phyloP scores from a whole-genome alignment of 2,329 filamentous ascomycete genomes.

The Aspergillus pseudoglaucus region DNA sequence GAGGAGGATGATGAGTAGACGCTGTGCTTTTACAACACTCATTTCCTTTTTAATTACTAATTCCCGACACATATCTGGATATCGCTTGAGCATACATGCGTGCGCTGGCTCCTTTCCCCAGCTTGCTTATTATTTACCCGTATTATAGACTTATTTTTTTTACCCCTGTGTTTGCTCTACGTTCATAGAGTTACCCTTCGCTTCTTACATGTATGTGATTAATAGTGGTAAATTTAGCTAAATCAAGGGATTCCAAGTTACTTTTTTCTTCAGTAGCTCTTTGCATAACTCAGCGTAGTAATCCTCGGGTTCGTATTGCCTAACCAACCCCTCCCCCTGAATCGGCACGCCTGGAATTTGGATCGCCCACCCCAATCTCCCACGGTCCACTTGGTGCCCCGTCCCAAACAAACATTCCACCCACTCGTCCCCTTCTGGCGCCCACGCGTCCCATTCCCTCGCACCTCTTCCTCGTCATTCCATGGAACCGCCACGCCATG shows the following conservation, averaged over 20 bases:
- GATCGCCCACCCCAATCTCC: slow-evolving; percentile 9
- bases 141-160: slow-evolving; percentile 34
- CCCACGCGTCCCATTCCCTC: not conserved
- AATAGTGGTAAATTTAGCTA: slow-evolving; percentile 34
- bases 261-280: not conserved
- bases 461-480: not conserved
- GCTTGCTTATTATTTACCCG: slow-evolving; percentile 18
- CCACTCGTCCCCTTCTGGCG: not conserved
- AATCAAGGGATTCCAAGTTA: slow-evolving; percentile 29
- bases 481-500: too few species aligned
- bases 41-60: slow-evolving; percentile 16
- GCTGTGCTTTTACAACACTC: slow-evolving; percentile 12
- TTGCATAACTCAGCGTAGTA: not conserved
- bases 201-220: slow-evolving; percentile 36
- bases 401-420: not conserved
- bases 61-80: slow-evolving; percentile 23
- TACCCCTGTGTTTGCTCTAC: slow-evolving; percentile 21
- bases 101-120: slow-evolving; percentile 19
- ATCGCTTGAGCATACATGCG: slow-evolving; percentile 28
- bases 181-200: slow-evolving; percentile 28
- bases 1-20: slow-evolving; percentile 42
- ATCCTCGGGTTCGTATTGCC: not conserved
- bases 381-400: slow-evolving; percentile 41
- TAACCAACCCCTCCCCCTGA: not conserved
- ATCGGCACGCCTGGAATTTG: not conserved